phyloP scores from a whole-genome alignment of 768 basidiomycete species.

The Panaeolus papilionaceus region DNA sequence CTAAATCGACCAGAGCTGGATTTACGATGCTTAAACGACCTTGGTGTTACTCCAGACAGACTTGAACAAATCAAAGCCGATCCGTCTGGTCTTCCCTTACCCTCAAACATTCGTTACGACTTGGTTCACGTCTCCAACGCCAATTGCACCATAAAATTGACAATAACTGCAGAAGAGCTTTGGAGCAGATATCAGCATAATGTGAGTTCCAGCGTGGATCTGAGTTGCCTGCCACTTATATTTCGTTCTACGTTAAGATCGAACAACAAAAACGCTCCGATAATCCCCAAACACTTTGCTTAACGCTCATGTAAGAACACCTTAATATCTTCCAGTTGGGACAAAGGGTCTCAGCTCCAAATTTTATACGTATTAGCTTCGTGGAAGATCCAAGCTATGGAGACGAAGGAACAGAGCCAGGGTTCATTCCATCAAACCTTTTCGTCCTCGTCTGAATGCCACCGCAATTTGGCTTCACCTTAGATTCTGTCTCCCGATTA shows the following conservation, averaged over 20 bases:
- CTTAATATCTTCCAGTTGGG: not conserved
- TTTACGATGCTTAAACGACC: not conserved
- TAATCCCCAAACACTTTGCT: not conserved
- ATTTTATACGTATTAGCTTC: not conserved
- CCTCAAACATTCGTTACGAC: not conserved
- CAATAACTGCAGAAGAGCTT: not conserved
- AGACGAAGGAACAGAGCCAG: not conserved
- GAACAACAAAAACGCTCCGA: not conserved
- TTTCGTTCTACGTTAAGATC: too few relatives aligned
- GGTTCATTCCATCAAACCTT: not conserved
- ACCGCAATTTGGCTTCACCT: slow-evolving; percentile 9
- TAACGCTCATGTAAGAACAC: not conserved
- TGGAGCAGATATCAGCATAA: not conserved
- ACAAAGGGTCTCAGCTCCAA: too few relatives aligned
- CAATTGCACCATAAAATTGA: not conserved
- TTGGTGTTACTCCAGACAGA: not conserved
- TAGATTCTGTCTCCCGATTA: not conserved
- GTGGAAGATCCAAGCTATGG: not conserved
- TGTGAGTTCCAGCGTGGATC: not conserved
- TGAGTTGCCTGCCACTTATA: too few relatives aligned
- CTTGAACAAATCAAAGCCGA: not conserved
- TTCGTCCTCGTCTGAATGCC: not conserved
- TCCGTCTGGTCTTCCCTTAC: not conserved
- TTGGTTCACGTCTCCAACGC: not conserved
- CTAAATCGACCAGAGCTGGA: not conserved